phyloP scores from a whole-genome alignment of 495 filamentous ascomycete species.

The Apodospora peruviana region DNA sequence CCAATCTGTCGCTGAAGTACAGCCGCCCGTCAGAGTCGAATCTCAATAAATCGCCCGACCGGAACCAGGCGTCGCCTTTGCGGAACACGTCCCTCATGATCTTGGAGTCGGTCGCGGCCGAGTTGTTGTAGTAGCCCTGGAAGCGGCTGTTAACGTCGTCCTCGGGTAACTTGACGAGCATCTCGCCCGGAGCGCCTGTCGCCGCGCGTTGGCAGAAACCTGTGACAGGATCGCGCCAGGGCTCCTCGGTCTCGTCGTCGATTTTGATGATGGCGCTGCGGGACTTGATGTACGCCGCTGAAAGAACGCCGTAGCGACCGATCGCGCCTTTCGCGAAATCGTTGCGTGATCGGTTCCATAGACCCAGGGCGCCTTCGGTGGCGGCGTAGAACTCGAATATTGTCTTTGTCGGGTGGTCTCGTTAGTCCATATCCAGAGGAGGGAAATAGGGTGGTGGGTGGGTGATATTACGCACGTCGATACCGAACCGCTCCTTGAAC shows the following conservation, averaged over 20 bases:
- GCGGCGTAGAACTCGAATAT: conserved; percentile 87
- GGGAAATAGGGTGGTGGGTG: background rate
- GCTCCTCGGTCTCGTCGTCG: conserved; percentile 64
- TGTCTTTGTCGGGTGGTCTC: conserved; percentile 25
- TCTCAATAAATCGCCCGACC: conserved; percentile 77
- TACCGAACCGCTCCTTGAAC: conserved; percentile 82
- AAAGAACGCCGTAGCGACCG: conserved; percentile 66
- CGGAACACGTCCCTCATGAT: conserved; percentile 69
- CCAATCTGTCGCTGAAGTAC: conserved; percentile 85
- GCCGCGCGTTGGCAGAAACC: conserved; percentile 61
- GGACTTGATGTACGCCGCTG: conserved; percentile 42
- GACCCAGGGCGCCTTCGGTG: conserved; percentile 68
- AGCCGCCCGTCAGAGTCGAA: conserved; percentile 65
- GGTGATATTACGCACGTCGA: conserved; percentile 36
- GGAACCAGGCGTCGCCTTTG: conserved; percentile 82
- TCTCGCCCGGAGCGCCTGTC: conserved; percentile 66
- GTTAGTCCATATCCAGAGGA: background rate
- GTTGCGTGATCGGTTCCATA: conserved; percentile 73
- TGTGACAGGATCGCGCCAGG: conserved; percentile 65
- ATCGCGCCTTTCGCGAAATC: conserved; percentile 72
- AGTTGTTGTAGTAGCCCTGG: conserved; percentile 83
- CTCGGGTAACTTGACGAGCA: conserved; percentile 66
- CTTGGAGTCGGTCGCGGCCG: conserved; percentile 66
- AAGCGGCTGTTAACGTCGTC: conserved; percentile 58
- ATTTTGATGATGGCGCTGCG: conserved; percentile 58